Evolutionary conservation across 139 green algal species (phyloP).

Genomic region (Dunaliella primolecta): DNA sequence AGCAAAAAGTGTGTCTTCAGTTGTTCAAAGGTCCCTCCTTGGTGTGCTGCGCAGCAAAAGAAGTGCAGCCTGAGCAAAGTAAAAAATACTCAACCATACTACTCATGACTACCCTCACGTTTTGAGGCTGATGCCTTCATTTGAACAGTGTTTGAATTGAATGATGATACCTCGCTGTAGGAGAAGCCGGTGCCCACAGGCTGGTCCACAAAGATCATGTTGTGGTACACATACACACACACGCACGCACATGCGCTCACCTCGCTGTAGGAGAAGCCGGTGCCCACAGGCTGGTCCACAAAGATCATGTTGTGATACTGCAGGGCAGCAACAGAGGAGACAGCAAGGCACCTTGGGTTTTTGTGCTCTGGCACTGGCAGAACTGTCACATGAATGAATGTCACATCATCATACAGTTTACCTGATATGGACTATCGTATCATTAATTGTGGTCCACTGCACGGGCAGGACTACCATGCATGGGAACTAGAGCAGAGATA

Average conservation of each 20-base stretch:
- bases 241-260: no score
- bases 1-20: no score
- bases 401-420: background rate
- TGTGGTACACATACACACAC: no score
- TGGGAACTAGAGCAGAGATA: no score
- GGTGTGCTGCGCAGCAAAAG: no score
- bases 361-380: background rate
- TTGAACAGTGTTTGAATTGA: background rate
- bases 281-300: slow-evolving; percentile 93
- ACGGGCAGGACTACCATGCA: no score
- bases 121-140: background rate
- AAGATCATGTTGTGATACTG: slow-evolving; percentile 52
- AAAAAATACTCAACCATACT: no score
- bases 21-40: no score
- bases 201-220: slow-evolving; percentile 85
- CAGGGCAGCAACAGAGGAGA: background rate
- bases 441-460: no score
- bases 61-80: background rate
- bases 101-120: no score
- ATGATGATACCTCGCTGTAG: slow-evolving; percentile 56
- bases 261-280: slow-evolving; percentile 84
- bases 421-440: background rate
- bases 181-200: slow-evolving; percentile 93
- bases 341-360: background rate
- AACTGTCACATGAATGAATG: background rate